Conservation (phyloP, 2,329 filamentous ascomycete genomes). For the Phyllosticta citribraziliensis region DNA sequence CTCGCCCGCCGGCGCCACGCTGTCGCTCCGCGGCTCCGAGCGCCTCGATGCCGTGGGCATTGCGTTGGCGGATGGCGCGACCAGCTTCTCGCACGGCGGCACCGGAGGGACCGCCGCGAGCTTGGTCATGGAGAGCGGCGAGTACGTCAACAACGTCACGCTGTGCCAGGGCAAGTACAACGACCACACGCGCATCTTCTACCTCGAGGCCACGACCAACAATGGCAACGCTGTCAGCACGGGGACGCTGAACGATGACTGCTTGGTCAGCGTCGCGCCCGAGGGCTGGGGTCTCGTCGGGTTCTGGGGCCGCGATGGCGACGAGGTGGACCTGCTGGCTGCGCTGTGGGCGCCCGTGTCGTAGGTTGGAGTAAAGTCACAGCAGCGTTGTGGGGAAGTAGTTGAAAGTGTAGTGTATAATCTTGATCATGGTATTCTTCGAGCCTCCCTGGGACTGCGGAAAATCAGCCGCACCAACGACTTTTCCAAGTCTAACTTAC, state of each 20-base stretch:
- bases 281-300: slow-evolving; percentile 45
- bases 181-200: slow-evolving; percentile 44
- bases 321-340: slow-evolving; percentile 47
- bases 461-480: too few relatives aligned
- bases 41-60: slow-evolving; percentile 45
- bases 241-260: slow-evolving; percentile 40
- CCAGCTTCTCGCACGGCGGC: slow-evolving; percentile 44
- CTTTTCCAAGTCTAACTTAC: too few relatives aligned
- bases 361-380: not conserved
- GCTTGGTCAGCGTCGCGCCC: slow-evolving; percentile 38
- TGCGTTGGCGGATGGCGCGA: slow-evolving; percentile 37
- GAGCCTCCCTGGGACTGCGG: too few relatives aligned
- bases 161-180: slow-evolving; percentile 43
- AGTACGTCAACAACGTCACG: slow-evolving; percentile 40
- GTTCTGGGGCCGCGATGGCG: slow-evolving; percentile 42
- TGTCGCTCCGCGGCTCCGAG: slow-evolving; percentile 37
- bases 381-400: too few relatives aligned
- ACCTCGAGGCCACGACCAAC: slow-evolving; percentile 44
- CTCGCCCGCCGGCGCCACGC: slow-evolving; percentile 21
- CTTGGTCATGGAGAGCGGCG: slow-evolving; percentile 37
- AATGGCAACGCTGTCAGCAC: slow-evolving; percentile 36
- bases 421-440: too few relatives aligned
- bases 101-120: slow-evolving; percentile 36
- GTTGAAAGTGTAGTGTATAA: too few relatives aligned
- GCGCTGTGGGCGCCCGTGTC: slow-evolving; percentile 17